Percentiles rank a stretch among this genome's conserved stretches.
Evolutionary conservation across 164 flowering plant species (phyloP).

Genomic region (Tetracentron sinense): DNA sequence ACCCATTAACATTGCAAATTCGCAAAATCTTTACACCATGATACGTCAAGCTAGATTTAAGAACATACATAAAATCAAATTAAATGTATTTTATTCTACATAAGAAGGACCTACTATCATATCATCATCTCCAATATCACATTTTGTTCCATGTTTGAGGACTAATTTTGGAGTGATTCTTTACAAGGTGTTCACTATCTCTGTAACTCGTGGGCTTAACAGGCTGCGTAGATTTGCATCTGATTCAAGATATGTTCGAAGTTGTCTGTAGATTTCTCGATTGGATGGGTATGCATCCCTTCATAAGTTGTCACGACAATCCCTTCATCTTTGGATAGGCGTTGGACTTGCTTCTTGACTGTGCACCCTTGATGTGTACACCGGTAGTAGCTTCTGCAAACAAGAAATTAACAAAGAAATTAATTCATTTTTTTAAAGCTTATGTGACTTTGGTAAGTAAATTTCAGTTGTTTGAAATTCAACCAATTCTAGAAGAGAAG

Average conservation of each 20-base stretch:
- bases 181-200: not conserved
- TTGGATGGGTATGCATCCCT: conserved; percentile 59
- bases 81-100: not conserved
- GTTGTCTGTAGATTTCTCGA: conserved; percentile 57
- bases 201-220: not conserved
- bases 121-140: not conserved
- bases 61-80: no score
- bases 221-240: conserved; percentile 56
- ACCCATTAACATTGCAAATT: no score
- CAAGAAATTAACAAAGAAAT: not conserved
- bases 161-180: not conserved
- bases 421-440: no score
- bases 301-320: conserved; percentile 74
- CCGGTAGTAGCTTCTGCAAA: conserved; percentile 62
- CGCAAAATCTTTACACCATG: no score
- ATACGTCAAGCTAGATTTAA: no score
- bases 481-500: not conserved
- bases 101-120: no score
- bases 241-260: conserved; percentile 64
- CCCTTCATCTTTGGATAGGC: conserved; percentile 57
- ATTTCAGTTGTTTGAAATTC: no score
- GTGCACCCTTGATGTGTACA: conserved; percentile 69
- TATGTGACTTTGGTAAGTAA: no score
- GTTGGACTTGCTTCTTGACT: conserved; percentile 81
- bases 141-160: not conserved